Percentiles rank a stretch among this genome's conserved stretches.
Evolutionary conservation across 1,284 basidiomycete genomes (phyloP).

Genomic region (Ustilago hordei): DNA sequence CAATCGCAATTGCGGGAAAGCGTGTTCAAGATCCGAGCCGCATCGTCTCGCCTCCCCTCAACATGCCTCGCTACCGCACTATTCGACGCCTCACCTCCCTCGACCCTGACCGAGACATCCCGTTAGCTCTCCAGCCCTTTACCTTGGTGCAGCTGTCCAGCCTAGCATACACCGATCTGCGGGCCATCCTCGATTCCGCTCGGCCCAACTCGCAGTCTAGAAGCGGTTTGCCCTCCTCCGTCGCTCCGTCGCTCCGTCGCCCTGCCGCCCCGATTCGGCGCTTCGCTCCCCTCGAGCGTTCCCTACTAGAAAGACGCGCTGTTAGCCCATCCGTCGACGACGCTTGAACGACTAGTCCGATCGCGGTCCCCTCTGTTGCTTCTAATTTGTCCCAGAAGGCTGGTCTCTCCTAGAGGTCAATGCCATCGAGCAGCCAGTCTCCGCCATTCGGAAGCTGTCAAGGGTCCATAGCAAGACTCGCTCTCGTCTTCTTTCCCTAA

Average conservation of each 20-base stretch:
- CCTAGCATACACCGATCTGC: not conserved
- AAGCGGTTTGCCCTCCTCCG: not conserved
- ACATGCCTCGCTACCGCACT: not conserved
- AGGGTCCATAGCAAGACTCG: too few species aligned
- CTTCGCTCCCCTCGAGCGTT: too few species aligned
- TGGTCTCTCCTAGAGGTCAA: not conserved
- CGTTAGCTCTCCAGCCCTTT: not conserved
- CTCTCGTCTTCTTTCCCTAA: too few species aligned
- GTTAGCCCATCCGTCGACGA: not conserved
- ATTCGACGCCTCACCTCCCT: constrained; percentile 4
- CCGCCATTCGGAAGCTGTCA: too few species aligned
- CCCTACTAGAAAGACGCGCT: not conserved
- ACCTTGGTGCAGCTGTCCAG: not conserved
- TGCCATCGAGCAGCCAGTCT: not conserved
- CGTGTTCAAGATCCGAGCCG: constrained; percentile 1
- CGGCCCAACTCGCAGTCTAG: not conserved
- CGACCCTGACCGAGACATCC: not conserved
- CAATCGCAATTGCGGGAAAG: not conserved
- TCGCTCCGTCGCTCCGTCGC: not conserved
- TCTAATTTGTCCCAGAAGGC: not conserved
- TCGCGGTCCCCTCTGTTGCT: not conserved
- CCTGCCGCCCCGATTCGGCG: not conserved
- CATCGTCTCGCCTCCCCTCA: not conserved
- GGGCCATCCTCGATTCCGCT: not conserved
- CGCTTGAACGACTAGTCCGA: not conserved